Base-by-base conservation (phyloP, 2,329 filamentous ascomycete genomes). In the Alternaria novae-zelandiae region DNA sequence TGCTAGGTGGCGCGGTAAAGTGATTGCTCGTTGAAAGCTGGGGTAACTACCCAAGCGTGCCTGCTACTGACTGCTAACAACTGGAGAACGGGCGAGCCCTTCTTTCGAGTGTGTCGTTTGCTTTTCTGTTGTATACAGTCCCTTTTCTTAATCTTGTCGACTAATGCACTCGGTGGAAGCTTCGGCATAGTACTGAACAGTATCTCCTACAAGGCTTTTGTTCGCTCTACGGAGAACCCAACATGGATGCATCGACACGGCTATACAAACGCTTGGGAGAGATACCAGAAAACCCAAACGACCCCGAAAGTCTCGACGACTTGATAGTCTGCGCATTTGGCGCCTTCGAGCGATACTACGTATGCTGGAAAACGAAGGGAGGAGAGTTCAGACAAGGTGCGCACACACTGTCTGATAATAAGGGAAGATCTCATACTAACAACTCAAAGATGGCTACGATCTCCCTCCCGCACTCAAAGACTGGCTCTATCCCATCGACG, bases 271-370 rank as follows among this genome's bases (percentile, higher is more conserved):
- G 75, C 6, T 66, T 80, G 6, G 76, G 64, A 8, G 70, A 77
- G 28, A 78, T 79, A 56, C 72, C 76, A 5, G 67, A 74, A 23
- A 70, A 79, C 25, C 70, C 75, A 2, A 57, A 63, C 8, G 70
- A 78, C 46, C 72, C 75, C 2, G 75, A 79, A 25, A 74, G 82
- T 70, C 47, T 81, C 54, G 68, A 79, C 20, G 79, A 80, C 55
- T 66, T 81, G 9, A 59, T 81, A 3, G 76, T 80, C 5, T 79
- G 78, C 58, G 79, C 79, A 1, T 79, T 81, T 54, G 79, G 79
- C 0, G 79, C 79, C 0, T 81, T 81, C 41, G 79, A 80, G 46
- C 69, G 78, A 49, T 81, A 81, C 57, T 81, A 80, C 51, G 70
- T 81, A 8, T 81, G 79, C 57, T 81, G 78, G 79, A 79, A 75